Base-by-base conservation (phyloP, 352 stramenopile genomes). In the Thalassiosira hispida region DNA sequence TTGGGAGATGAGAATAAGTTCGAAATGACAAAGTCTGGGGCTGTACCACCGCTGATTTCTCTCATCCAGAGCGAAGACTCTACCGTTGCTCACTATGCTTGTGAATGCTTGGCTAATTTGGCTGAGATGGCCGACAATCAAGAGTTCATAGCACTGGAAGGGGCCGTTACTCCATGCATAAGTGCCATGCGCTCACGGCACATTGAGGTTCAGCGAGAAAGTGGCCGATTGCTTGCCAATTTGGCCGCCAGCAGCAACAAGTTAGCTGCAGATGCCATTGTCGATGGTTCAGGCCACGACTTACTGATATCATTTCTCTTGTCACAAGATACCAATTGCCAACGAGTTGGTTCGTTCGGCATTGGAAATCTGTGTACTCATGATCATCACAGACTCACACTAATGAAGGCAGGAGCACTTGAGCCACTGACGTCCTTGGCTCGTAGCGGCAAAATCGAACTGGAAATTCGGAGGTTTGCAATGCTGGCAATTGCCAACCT, bases 1-100 rank as follows among this genome's bases (percentile, higher is more conserved):
- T 85, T 97, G 33, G 95, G 93, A 31, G 96, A 98, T 57, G 96
- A 99, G 77, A 98, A 97, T 77, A 98, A 98, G 31, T 98, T 98
- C 71, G 97, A 98, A 80, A 97, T 99, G 38, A 92, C 94, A 16
- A 98, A 98, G 76, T 97, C 90, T 55, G 96, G 96, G 1, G 94
- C 94, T 2, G 92, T 98, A 12, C 64, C 92, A 11, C 93, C 95
- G 18, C 86, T 99, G 1, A 96, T 98, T 33, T 85, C 89, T 3
- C 94, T 97, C 44, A 95, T 96, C 9, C 92, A 97, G 77, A 97
- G 91, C 5, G 95, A 98, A 76, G 96, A 99, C 79, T 96, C 97
- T 88, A 87, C 96, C 33, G 87, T 98, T 3, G 91, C 96, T 0
- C 91, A 90, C 0, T 95, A 98, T 71, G 93, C 94, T 53, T 97